Evolutionary conservation across 768 basidiomycete species (phyloP), one percentile per base, ranked within the genome.

Genomic region (Cystofilobasidium capitatum): DNA sequence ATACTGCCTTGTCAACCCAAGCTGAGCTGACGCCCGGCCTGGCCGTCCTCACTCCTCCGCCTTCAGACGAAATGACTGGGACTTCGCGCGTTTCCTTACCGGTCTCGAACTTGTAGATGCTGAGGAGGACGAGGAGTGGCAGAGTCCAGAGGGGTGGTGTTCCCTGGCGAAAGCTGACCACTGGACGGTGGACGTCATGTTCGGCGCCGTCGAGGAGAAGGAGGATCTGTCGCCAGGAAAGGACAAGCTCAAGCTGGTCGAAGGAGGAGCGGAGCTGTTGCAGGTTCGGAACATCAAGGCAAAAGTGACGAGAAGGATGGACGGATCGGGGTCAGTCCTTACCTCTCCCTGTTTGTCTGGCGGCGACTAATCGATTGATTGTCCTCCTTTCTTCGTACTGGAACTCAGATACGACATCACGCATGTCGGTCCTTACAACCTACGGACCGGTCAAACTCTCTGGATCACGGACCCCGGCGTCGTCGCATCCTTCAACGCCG

Each of bases 381-480:
- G 20, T 10, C 49, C 49, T 26, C 3, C n/a, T 29, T 8, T 24
- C 7, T 29, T 24, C n/a, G n/a, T 49, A 40, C 62, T 54, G 14
- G 54, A 61, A 16, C 16, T 35, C 29, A 22, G 35, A 16, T 35
- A 40, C 39, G 17, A 57, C 64, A 42, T 70, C 62, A 3, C 37
- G 55, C 44, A 66, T 92, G 90, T 93, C 72, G 91, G 89, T 0
- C 89, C 88, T 62, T 85, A 90, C 73, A 79, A 84, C 45, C 86
- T 93, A 42, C 82, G 85, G 55, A 83, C 85, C 0, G 91, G 91
- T 0, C 89, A 94, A 72, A 75, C 82, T 36, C 89, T 94, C 49
- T 87, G 89, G 73, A 80, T 94, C n/a, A 86, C 88, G 71, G 91
- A 93, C 73, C 75, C 81, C 0, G 65, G 80, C 76, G 70, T 84